Conservation (phyloP, 139 green algal genomes). For the Micractinium conductrix region DNA sequence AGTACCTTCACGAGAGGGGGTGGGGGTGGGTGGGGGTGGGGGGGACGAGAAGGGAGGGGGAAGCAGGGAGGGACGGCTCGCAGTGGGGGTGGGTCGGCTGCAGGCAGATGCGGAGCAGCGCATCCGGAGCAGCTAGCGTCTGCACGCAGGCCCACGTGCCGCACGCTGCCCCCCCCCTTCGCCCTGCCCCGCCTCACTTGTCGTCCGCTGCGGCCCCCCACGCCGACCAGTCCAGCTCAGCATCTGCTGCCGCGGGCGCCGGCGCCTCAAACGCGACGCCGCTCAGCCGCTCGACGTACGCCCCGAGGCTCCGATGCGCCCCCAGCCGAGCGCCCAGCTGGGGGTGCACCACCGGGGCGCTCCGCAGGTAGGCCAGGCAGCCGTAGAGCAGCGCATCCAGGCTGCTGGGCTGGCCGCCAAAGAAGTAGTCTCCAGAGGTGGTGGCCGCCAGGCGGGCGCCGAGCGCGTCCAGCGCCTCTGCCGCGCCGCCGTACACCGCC, state of each 20-base stretch:
- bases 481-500: not conserved
- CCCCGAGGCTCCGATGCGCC: not conserved
- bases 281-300: conserved; percentile 24
- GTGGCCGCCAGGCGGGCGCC: not conserved
- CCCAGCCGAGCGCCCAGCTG: not conserved
- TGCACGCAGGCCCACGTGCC: too few species aligned
- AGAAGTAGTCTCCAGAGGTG: conserved; percentile 28
- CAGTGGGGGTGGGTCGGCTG: not conserved
- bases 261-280: not conserved
- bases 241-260: conserved; percentile 15
- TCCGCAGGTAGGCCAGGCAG: conserved; percentile 39
- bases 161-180: not conserved
- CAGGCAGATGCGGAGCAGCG: not conserved
- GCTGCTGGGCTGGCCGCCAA: conserved; percentile 35
- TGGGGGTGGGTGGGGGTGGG: too few species aligned
- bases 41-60: not conserved
- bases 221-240: conserved; percentile 5
- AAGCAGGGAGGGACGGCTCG: not conserved
- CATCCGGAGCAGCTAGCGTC: not conserved
- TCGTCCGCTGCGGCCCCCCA: not conserved
- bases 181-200: not conserved
- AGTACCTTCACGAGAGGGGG: too few species aligned
- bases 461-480: conserved; percentile 26
- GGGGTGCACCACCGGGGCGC: conserved; percentile 40
- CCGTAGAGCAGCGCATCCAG: conserved; percentile 15